These are phyloP conservation scores for Fusarium sp. DNA, from an alignment of 2,329 filamentous ascomycete species.

Conservation along the genomic window DNA sequence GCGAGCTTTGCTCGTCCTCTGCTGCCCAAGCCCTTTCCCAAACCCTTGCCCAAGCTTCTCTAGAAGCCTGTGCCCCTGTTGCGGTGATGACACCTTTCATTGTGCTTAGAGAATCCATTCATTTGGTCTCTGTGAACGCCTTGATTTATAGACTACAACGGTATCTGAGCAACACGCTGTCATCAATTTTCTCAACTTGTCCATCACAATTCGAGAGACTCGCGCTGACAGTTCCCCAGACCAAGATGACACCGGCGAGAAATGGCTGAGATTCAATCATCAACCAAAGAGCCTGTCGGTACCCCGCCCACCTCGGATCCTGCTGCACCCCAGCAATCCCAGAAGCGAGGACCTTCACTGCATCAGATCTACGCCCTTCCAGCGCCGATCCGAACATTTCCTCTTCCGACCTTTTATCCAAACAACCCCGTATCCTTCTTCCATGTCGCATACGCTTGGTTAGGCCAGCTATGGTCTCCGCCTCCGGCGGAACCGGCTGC, in stretches of 20 bases:
- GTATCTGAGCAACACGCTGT: slow-evolving; percentile 78
- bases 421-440: slow-evolving; percentile 91
- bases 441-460: slow-evolving; percentile 80
- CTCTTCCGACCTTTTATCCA: slow-evolving; percentile 88
- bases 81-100: slow-evolving; percentile 69
- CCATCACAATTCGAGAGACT: not conserved
- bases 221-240: slow-evolving; percentile 45
- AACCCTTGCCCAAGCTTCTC: slow-evolving; percentile 1
- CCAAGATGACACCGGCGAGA: slow-evolving; percentile 58
- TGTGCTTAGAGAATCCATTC: slow-evolving; percentile 70
- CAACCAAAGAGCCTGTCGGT: slow-evolving; percentile 34
- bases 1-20: not conserved
- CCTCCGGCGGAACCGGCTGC: slow-evolving; percentile 72
- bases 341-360: slow-evolving; percentile 56
- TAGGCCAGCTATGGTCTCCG: slow-evolving; percentile 76
- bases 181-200: slow-evolving; percentile 21
- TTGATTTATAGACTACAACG: slow-evolving; percentile 91
- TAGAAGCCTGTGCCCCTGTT: slow-evolving; percentile 40
- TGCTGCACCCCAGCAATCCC: slow-evolving; percentile 32
- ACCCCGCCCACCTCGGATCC: slow-evolving; percentile 34
- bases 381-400: slow-evolving; percentile 82
- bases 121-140: slow-evolving; percentile 71
- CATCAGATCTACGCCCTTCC: slow-evolving; percentile 85
- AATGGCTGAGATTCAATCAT: slow-evolving; percentile 56
- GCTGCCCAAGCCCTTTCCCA: not conserved